These are phyloP conservation scores for Nannizzia gypsea DNA, from an alignment of 2,329 filamentous ascomycete genomes.

Conservation along the genomic window DNA sequence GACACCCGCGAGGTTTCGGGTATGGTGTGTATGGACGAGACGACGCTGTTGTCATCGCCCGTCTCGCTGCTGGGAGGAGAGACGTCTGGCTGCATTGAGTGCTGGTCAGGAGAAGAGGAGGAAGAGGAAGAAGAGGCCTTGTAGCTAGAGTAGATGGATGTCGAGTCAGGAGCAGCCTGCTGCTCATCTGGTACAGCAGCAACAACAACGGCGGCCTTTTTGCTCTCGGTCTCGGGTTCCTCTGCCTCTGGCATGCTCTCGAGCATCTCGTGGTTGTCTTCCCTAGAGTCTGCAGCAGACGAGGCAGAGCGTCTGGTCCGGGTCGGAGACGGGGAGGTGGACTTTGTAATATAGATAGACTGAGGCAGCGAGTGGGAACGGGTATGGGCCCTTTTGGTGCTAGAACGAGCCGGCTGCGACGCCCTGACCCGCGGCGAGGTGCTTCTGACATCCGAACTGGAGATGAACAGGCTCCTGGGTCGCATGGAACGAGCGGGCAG, in stretches of 20 bases:
- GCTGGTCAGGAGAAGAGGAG: background rate
- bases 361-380: constrained; percentile 10
- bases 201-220: background rate
- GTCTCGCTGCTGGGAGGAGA: background rate
- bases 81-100: constrained; percentile 3
- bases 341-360: background rate
- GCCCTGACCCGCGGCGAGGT: constrained; percentile 20
- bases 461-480: constrained; percentile 32
- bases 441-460: constrained; percentile 17
- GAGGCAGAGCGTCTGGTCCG: background rate
- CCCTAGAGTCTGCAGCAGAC: background rate
- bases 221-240: constrained; percentile 13
- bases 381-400: constrained; percentile 11
- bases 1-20: background rate
- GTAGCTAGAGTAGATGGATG: background rate
- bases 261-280: constrained; percentile 15
- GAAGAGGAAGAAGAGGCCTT: no score
- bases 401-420: constrained; percentile 16
- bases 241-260: constrained; percentile 32
- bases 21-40: constrained; percentile 10
- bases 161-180: constrained; percentile 7
- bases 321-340: background rate
- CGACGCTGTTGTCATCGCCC: constrained; percentile 2
- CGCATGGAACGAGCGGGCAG: constrained; percentile 20
- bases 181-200: constrained; percentile 1